Evolutionary conservation across 2,329 filamentous ascomycete genomes (phyloP).

Genomic region (Apiospora hydei): DNA sequence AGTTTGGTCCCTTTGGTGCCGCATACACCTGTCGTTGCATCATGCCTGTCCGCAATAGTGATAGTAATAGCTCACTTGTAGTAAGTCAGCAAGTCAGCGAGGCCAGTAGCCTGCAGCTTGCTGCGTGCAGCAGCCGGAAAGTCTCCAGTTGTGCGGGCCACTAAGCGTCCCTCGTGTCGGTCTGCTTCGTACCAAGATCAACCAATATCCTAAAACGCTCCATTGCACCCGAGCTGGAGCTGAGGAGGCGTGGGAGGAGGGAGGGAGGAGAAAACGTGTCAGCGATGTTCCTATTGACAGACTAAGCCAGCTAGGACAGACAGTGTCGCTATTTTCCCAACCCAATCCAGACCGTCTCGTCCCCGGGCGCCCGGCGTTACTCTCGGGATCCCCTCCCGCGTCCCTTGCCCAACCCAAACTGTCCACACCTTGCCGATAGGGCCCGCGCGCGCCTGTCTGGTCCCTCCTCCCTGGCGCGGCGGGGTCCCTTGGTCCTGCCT

Average conservation of each 20-base stretch:
- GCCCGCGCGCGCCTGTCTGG: not conserved
- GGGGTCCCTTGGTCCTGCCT: not conserved
- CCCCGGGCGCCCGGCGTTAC: slow-evolving; percentile 21
- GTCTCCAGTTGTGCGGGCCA: slow-evolving; percentile 21
- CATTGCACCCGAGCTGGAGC: slow-evolving; percentile 13
- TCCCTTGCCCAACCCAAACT: not conserved
- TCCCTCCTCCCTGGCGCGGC: not conserved
- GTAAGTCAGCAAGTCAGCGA: not conserved
- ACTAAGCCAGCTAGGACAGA: not conserved
- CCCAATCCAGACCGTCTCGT: not conserved
- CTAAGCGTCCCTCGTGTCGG: not conserved
- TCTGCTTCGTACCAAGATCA: not conserved
- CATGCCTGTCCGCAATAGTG: not conserved
- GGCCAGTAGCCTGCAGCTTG: not conserved
- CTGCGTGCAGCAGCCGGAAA: not conserved
- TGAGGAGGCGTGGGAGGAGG: not conserved
- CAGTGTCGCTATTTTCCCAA: not conserved
- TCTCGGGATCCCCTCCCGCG: slow-evolving; percentile 11
- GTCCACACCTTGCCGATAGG: not conserved
- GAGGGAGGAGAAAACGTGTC: not conserved
- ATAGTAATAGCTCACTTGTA: not conserved
- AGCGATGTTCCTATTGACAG: not conserved
- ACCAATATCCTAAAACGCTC: not conserved
- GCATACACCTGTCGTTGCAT: not conserved
- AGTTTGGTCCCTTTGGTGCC: not conserved